Evolutionary conservation across 2,329 filamentous ascomycete species (phyloP).

Genomic region (Cordyceps fumosorosea): DNA sequence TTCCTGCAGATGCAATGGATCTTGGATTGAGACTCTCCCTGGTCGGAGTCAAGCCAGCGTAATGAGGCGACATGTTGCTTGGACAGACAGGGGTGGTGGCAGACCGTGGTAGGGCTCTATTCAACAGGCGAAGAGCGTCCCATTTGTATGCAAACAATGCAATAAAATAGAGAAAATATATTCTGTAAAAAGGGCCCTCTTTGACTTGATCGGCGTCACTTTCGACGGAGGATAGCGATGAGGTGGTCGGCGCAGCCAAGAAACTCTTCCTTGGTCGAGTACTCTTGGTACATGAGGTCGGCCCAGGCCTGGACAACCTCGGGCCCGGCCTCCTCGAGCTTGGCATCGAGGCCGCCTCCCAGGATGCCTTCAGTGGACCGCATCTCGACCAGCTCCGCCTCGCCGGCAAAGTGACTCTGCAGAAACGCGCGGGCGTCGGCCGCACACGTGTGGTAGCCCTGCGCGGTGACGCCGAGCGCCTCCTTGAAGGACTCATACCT

Average conservation of each 20-base stretch:
- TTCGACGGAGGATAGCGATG: slow-evolving; percentile 7
- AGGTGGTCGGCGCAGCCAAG: slow-evolving; percentile 14
- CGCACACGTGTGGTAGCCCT: slow-evolving; percentile 10
- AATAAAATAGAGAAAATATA: slow-evolving; percentile 12
- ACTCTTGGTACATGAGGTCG: slow-evolving; percentile 10
- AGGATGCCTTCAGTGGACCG: slow-evolving; percentile 15
- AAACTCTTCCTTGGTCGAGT: slow-evolving; percentile 12
- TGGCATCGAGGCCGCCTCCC: slow-evolving; percentile 14
- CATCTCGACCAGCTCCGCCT: slow-evolving; percentile 12
- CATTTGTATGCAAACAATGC: slow-evolving; percentile 13
- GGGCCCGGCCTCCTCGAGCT: slow-evolving; percentile 4
- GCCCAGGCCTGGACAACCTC: slow-evolving; percentile 10
- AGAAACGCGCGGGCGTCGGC: slow-evolving; percentile 9
- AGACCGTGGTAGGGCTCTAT: neutral
- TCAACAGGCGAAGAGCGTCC: slow-evolving; percentile 7
- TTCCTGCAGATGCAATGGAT: slow-evolving; percentile 6
- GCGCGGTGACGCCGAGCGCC: neutral
- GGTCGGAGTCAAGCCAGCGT: neutral
- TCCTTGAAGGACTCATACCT: slow-evolving; percentile 10
- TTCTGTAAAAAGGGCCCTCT: neutral
- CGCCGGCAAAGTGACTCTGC: slow-evolving; percentile 7
- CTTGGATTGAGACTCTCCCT: neutral
- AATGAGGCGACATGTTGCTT: slow-evolving; percentile 4
- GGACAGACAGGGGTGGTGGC: slow-evolving; percentile 2
- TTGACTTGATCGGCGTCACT: neutral